Base-by-base conservation (phyloP, 1,139 yeast genomes). In the Candida glucosophila region DNA sequence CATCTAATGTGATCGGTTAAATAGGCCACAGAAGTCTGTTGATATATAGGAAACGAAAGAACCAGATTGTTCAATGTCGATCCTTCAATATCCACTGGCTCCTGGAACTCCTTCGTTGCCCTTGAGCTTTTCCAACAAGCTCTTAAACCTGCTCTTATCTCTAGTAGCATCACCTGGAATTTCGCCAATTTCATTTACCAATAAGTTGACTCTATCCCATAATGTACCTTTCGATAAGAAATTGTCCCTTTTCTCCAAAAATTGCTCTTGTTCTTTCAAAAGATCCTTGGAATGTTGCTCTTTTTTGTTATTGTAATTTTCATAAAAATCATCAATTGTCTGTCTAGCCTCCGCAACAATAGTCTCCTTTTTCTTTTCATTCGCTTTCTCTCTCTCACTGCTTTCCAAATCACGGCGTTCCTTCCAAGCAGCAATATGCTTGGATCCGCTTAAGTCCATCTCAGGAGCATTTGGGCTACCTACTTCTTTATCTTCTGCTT, bases 281-380 rank as follows among this genome's bases (percentile, higher is more conserved):
- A 83, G 78, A 33, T 73, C 69, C 35, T 72, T 76, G 33, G 79
- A 62, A 29, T 74, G 73, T 37, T 71, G 71, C 30, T 85, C 93
- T 56, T 77, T 82, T 60, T 90, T 90, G 47, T 68, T 64, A 57
- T 85, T 86, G 66, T 92, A 92, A 48, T 79, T 80, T 41, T 86
- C 95, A 55, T 92, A 92, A 56, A 90, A 90, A 40, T 83, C 95
- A 51, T 90, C 96, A 44, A 88, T 77, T 28, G 90, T 77, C 48
- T 76, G 74, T 44, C 77, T 73, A n/a, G 98, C 98, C 36, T 78
- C 77, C 25, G 72, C 67, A 30, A 79, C 67, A 32, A 85, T 68
- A 34, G 78, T 88, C 23, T 65, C 62, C 49, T 81, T 74, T 49
- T 75, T 82, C 39, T 71, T 62, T 12, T 61, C 61, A 40, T 82